phyloP scores from a whole-genome alignment of 768 basidiomycete species.

The Omphalotus guepiniiformis region DNA sequence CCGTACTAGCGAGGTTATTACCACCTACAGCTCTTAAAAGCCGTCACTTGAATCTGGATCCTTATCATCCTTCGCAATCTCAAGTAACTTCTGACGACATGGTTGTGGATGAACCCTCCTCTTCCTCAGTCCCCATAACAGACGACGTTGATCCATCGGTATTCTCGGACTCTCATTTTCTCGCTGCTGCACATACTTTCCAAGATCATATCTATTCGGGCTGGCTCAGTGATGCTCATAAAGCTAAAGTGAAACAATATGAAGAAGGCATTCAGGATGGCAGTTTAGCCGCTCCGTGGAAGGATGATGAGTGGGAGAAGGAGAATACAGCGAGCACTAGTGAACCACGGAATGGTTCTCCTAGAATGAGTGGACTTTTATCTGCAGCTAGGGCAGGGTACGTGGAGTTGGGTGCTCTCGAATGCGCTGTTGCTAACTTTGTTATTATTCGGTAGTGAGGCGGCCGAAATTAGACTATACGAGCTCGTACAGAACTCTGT shows the following conservation, averaged over 20 bases:
- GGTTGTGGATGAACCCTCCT: constrained; percentile 16
- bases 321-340: constrained; percentile 31
- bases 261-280: constrained; percentile 40
- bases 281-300: constrained; percentile 52
- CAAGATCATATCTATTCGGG: constrained; percentile 56
- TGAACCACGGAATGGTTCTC: no score
- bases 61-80: constrained; percentile 32
- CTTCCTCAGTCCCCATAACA: constrained; percentile 1
- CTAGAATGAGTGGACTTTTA: no score
- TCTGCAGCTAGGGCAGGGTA: constrained; percentile 32
- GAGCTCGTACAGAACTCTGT: constrained; percentile 42
- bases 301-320: constrained; percentile 57
- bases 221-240: constrained; percentile 44
- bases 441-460: constrained; percentile 26
- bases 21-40: constrained; percentile 43
- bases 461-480: constrained; percentile 39
- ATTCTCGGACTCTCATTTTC: constrained; percentile 50
- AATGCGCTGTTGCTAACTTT: not conserved
- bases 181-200: constrained; percentile 51
- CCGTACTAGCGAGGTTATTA: constrained; percentile 33
- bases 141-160: constrained; percentile 30
- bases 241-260: constrained; percentile 38
- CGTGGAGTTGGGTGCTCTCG: constrained; percentile 9
- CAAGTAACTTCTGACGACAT: constrained; percentile 8
- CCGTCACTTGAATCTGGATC: constrained; percentile 27